Conservation (phyloP, 768 basidiomycete species). For the Kwoniella sp. region DNA sequence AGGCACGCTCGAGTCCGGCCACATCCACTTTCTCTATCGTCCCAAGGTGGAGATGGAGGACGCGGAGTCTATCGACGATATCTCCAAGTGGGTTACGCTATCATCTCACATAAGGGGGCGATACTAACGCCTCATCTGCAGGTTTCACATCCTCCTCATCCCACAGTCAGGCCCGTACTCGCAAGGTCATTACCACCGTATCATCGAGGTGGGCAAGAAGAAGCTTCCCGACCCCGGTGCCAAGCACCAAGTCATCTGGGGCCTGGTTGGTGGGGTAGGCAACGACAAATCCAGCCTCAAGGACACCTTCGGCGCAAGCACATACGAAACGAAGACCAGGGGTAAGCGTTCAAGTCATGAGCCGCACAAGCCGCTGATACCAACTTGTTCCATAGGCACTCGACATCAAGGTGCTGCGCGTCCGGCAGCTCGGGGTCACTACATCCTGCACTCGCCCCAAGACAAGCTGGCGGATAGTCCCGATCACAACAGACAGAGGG, state of each 20-base stretch:
- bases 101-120: too few relatives aligned
- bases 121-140: too few relatives aligned
- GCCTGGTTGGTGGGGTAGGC: slow-evolving; percentile 27
- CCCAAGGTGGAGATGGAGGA: slow-evolving; percentile 42
- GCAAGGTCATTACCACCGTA: slow-evolving; percentile 40
- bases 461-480: slow-evolving; percentile 38
- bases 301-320: slow-evolving; percentile 35
- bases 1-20: slow-evolving; percentile 44
- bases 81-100: slow-evolving; percentile 46
- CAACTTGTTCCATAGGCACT: slow-evolving; percentile 19
- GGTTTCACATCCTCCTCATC: slow-evolving; percentile 46
- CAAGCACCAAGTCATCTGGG: slow-evolving; percentile 45
- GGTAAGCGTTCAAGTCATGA: slow-evolving; percentile 21
- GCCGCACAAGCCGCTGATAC: too few relatives aligned
- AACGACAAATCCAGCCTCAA: slow-evolving; percentile 27
- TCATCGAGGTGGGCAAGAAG: slow-evolving; percentile 47
- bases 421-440: slow-evolving; percentile 44
- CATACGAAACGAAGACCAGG: slow-evolving; percentile 42
- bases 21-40: slow-evolving; percentile 47
- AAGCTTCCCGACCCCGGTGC: slow-evolving; percentile 44
- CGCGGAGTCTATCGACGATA: slow-evolving; percentile 36
- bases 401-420: slow-evolving; percentile 39
- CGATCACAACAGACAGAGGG: slow-evolving; percentile 33
- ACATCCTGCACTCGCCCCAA: slow-evolving; percentile 45
- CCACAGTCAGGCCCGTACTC: slow-evolving; percentile 32